Percentiles rank a stretch among this genome's conserved stretches.
Conservation (phyloP, 306 rosid genomes). For the Canavalia gladiata region DNA sequence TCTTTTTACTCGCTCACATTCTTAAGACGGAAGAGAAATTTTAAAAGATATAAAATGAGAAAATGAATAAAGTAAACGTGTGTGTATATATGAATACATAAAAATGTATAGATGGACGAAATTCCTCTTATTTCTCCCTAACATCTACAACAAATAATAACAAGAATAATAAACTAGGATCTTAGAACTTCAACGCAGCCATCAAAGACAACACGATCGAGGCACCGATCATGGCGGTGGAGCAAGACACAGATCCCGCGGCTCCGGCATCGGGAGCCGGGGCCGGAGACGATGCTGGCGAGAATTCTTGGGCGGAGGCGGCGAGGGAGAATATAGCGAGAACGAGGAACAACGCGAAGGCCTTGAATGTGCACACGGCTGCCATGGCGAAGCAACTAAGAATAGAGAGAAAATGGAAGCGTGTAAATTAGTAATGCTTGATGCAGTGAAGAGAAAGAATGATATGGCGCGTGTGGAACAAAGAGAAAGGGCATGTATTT, state of each 20-base stretch:
- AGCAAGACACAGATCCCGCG: neutral
- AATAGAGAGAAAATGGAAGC: neutral
- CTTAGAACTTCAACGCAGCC: neutral
- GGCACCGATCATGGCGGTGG: neutral
- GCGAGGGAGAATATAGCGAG: neutral
- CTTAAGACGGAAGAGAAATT: no score
- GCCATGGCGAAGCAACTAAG: neutral
- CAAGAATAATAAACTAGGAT: neutral
- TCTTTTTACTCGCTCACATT: no score
- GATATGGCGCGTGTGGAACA: no score
- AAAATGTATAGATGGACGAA: no score
- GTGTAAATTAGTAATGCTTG: neutral
- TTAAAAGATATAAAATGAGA: no score
- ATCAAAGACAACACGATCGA: neutral
- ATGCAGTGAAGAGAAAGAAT: no score
- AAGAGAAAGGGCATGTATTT: neutral
- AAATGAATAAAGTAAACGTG: no score
- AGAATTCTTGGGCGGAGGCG: neutral
- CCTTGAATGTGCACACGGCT: neutral
- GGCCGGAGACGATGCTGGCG: neutral
- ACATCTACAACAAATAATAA: slow-evolving; percentile 3
- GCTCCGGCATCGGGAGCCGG: neutral
- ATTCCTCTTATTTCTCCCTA: neutral
- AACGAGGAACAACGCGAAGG: neutral
- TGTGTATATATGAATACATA: no score